Evolutionary conservation across 1,284 basidiomycete genomes (phyloP), one percentile per base, ranked within the genome.

Genomic region (Boletus nobilissimus): DNA sequence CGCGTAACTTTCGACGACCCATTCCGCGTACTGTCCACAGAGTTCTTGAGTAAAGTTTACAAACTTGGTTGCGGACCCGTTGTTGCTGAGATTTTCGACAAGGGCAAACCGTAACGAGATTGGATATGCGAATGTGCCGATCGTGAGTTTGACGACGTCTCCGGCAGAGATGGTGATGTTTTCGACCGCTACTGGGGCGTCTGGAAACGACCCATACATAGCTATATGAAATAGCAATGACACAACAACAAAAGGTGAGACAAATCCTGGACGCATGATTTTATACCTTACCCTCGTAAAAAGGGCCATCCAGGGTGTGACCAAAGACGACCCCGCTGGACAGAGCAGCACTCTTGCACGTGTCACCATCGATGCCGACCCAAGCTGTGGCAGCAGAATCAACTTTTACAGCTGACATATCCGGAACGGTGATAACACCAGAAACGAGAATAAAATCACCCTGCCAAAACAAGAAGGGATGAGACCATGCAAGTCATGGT

Each of bases 81-180:
- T 57, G 11, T 40, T 83, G n/a, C 68, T 73, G 19, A 75, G 18
- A 40, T 83, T 82, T 26, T 79, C 73, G 63, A 83, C 29, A 16
- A 14, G 26, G n/a, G 79, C 73, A 13, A 16, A 46, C 43, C 13
- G 43, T 46, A 46, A 24, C 43, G 13, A 5, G 43, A 4, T 24
- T 24, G 43, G 43, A 46, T 13, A 18, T 8, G 5, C 19, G 43
- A 46, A 13, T 22, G 43, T 14, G 43, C 43, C 26, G 43, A 81
- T 60, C 3, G 36, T 68, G 16, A 74, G 34, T 43, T 6, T 72
- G 54, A 82, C 48, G 13, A 16, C 26, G 3, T 81, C 75, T 19
- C 82, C 81, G 24, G 76, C 51, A 39, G 74, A 68, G 66, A 83
- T 63, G 3, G 2, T 11, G 63, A 83, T 24, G 16, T 26, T 46